phyloP scores from a whole-genome alignment of 805 yeast genomes.

The Kluyveromyces dobzhanskii region DNA sequence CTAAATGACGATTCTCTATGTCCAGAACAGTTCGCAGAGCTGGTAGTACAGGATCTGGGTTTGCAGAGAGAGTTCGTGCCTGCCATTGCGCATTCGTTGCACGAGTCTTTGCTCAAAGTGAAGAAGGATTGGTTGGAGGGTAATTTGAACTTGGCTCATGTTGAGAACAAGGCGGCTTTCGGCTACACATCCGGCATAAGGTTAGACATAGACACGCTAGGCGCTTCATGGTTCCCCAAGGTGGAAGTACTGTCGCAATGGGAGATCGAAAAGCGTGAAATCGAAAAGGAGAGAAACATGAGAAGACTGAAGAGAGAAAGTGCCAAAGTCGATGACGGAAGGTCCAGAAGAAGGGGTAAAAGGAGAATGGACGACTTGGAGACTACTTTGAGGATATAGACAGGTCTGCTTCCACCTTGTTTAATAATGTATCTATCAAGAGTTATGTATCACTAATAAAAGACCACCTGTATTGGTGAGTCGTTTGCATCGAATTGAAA shows the following conservation, averaged over 20 bases:
- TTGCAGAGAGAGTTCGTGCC: slow-evolving; percentile 78
- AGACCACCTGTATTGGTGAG: no score
- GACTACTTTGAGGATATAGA: slow-evolving; percentile 23
- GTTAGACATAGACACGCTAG: slow-evolving; percentile 66
- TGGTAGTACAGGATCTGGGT: slow-evolving; percentile 80
- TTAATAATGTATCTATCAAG: not conserved
- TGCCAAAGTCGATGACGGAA: slow-evolving; percentile 55
- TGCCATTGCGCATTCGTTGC: slow-evolving; percentile 79
- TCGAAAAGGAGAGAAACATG: slow-evolving; percentile 85
- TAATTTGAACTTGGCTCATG: slow-evolving; percentile 36
- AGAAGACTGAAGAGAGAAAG: slow-evolving; percentile 91
- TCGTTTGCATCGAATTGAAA: no score
- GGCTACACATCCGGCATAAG: slow-evolving; percentile 60
- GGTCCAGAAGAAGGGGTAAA: slow-evolving; percentile 33
- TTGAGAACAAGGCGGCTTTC: slow-evolving; percentile 52
- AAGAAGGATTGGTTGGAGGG: slow-evolving; percentile 80
- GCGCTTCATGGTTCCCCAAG: slow-evolving; percentile 79
- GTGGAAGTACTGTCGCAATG: slow-evolving; percentile 81
- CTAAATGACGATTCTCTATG: slow-evolving; percentile 43
- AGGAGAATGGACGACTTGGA: slow-evolving; percentile 46
- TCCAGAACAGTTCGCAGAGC: slow-evolving; percentile 78
- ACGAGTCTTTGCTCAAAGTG: slow-evolving; percentile 67
- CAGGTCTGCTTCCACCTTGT: not conserved
- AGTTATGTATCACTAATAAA: no score
- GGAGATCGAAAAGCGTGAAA: slow-evolving; percentile 92